These are phyloP conservation scores for Tilletia caries DNA, from an alignment of 1,284 basidiomycete species.

Conservation along the genomic window DNA sequence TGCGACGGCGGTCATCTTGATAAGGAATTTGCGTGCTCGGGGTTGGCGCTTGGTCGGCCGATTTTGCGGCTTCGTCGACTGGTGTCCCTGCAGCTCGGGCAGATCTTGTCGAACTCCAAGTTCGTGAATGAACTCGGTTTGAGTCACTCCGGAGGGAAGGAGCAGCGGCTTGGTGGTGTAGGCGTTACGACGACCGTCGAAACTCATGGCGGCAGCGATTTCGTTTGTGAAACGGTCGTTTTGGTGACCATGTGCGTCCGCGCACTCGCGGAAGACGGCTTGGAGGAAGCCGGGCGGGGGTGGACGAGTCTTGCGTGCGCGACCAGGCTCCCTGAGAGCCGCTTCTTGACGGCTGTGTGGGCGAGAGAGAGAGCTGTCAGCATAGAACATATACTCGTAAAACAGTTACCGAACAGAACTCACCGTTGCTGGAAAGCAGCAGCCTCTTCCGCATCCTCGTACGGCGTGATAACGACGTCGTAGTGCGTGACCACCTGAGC, in stretches of 20 bases:
- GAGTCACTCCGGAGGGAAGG: not conserved
- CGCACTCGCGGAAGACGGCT: not conserved
- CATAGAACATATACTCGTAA: not conserved
- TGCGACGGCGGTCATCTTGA: conserved; percentile 26
- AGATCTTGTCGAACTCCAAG: conserved; percentile 23
- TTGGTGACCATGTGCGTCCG: conserved; percentile 13
- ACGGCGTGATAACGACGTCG: conserved; percentile 26
- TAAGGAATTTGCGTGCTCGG: conserved; percentile 21
- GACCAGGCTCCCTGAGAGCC: not conserved
- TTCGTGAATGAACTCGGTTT: conserved; percentile 20
- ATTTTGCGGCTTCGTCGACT: conserved; percentile 3
- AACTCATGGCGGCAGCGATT: conserved; percentile 22
- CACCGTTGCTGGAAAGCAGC: not conserved
- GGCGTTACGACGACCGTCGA: conserved; percentile 29
- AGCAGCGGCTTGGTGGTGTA: conserved; percentile 20
- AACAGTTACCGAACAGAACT: not conserved
- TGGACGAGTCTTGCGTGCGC: not conserved
- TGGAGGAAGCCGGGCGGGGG: conserved; percentile 9
- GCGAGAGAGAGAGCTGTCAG: not conserved
- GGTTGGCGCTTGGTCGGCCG: not conserved
- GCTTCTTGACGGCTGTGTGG: not conserved
- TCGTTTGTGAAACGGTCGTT: conserved; percentile 24
- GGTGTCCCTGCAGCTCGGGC: conserved; percentile 21
- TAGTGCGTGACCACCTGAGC: conserved; percentile 20
- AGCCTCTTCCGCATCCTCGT: conserved; percentile 9